phyloP scores from a whole-genome alignment of 1,284 basidiomycete species.

The Leccinum pachyderme region DNA sequence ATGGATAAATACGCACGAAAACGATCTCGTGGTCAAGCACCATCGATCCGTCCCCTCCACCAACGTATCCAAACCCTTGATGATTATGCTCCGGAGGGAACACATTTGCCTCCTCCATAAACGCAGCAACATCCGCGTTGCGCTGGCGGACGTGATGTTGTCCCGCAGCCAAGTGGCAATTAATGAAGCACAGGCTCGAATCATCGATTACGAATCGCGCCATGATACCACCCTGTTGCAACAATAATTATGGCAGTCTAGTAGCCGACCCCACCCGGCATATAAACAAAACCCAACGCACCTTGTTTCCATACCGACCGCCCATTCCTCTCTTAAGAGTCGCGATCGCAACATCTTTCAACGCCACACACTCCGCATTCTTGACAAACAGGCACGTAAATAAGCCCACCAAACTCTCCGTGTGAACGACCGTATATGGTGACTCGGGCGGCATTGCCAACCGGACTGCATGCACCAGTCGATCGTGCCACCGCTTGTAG shows the following conservation, averaged over 20 bases:
- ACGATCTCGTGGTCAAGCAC: constrained; percentile 94
- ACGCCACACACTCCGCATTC: constrained; percentile 50
- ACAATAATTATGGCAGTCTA: neutral
- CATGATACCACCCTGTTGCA: constrained; percentile 79
- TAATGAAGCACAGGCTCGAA: constrained; percentile 91
- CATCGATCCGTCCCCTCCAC: constrained; percentile 93
- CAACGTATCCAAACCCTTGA: constrained; percentile 68
- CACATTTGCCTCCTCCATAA: constrained; percentile 78
- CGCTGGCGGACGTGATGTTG: constrained; percentile 80
- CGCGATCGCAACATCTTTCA: constrained; percentile 74
- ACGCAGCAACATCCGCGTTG: constrained; percentile 83
- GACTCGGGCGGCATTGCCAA: constrained; percentile 64
- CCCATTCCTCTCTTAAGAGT: constrained; percentile 91
- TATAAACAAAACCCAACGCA: constrained; percentile 30
- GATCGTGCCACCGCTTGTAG: constrained; percentile 88
- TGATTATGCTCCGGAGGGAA: constrained; percentile 47
- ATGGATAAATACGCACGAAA: constrained; percentile 59
- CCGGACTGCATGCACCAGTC: constrained; percentile 70
- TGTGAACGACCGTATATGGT: constrained; percentile 77
- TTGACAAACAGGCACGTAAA: constrained; percentile 89
- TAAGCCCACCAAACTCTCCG: constrained; percentile 89
- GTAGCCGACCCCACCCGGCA: neutral
- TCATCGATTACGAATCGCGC: constrained; percentile 89
- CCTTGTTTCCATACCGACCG: constrained; percentile 94
- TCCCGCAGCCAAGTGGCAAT: constrained; percentile 95